These are phyloP conservation scores for Cerioporus squamosus DNA, from an alignment of 1,284 basidiomycete genomes.

Conservation along the genomic window DNA sequence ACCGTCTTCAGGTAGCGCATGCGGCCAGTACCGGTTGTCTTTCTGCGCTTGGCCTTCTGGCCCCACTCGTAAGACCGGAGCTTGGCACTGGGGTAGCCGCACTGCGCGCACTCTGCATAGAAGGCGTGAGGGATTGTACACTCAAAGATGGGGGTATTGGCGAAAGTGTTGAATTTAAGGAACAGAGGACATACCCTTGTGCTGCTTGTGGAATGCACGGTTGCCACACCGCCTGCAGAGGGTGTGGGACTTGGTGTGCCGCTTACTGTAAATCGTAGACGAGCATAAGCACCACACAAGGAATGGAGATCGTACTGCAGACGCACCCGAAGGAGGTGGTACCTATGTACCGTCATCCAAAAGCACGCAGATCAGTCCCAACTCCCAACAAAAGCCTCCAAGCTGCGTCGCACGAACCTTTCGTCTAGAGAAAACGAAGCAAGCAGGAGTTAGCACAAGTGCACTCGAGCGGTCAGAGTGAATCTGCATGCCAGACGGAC, in stretches of 20 bases:
- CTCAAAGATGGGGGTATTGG: neutral
- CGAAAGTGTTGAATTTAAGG: too few relatives aligned
- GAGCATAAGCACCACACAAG: neutral
- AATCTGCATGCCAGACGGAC: slow-evolving; percentile 28
- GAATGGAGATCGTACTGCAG: neutral
- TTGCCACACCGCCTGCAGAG: slow-evolving; percentile 94
- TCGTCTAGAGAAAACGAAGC: slow-evolving; percentile 56
- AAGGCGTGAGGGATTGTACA: neutral
- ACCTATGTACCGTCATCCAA: slow-evolving; percentile 55
- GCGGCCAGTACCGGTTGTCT: slow-evolving; percentile 97
- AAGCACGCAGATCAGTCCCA: slow-evolving; percentile 25
- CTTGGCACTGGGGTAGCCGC: slow-evolving; percentile 96
- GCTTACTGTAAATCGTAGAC: slow-evolving; percentile 67
- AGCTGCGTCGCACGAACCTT: slow-evolving; percentile 60
- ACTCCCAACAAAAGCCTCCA: neutral
- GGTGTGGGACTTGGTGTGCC: slow-evolving; percentile 98
- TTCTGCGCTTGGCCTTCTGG: slow-evolving; percentile 98
- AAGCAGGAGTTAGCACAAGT: neutral
- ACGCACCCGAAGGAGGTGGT: slow-evolving; percentile 90
- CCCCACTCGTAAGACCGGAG: slow-evolving; percentile 98
- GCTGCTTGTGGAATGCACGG: slow-evolving; percentile 95
- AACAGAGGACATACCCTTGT: slow-evolving; percentile 77
- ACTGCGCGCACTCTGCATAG: slow-evolving; percentile 84
- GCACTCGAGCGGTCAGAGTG: slow-evolving; percentile 1
- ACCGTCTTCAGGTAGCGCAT: slow-evolving; percentile 96